Evolutionary conservation across 2,329 filamentous ascomycete genomes (phyloP).

Genomic region (Colletotrichum noveboracense): DNA sequence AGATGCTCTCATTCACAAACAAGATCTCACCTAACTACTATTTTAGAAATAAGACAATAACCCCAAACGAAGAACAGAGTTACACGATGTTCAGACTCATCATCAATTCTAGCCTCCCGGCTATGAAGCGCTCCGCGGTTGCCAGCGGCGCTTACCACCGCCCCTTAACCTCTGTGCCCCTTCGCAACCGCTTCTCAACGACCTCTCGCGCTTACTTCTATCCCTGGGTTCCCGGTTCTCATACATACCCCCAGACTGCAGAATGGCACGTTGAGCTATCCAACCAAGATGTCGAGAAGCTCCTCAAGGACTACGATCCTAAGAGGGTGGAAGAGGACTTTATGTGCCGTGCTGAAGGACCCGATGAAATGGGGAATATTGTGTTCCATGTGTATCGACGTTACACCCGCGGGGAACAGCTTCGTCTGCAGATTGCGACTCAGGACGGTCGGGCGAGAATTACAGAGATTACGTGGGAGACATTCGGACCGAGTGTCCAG

Average conservation of each 20-base stretch:
- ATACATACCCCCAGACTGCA: neutral
- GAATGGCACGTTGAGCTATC: neutral
- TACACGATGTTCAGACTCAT: neutral
- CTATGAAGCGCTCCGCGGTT: neutral
- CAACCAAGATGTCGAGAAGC: neutral
- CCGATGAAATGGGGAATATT: neutral
- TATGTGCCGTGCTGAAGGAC: neutral
- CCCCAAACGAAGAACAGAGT: neutral
- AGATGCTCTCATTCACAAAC: accelerated
- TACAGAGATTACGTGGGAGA: neutral
- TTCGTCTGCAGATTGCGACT: neutral
- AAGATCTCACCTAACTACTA: accelerated
- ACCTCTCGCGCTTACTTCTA: neutral
- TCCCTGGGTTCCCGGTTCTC: accelerated
- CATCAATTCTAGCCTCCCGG: neutral
- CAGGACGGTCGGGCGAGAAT: neutral
- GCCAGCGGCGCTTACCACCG: neutral
- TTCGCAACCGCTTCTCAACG: neutral
- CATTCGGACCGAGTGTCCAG: neutral
- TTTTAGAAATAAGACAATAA: accelerated
- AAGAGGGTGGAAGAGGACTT: neutral
- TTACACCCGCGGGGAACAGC: neutral
- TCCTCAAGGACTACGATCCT: neutral
- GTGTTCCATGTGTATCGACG: neutral
- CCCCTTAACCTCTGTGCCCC: accelerated